Base-by-base conservation (phyloP, 129 eudicot genomes). In the Tagetes erecta region DNA sequence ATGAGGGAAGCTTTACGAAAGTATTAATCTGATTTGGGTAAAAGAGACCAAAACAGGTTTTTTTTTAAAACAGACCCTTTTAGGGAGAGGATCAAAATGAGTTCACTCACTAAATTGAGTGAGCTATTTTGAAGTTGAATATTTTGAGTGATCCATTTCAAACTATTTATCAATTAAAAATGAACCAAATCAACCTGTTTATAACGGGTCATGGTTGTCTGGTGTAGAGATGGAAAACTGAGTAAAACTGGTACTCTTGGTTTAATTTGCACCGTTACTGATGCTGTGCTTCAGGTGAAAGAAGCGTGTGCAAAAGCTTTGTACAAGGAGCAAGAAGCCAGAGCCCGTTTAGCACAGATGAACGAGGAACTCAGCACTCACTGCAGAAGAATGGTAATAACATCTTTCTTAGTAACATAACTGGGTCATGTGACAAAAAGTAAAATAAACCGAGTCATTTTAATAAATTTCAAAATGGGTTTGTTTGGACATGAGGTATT, bases 281-380 rank as follows among this genome's bases (percentile, higher is more conserved):
- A 12, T 65, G 34, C 4, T 42, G 31, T 66, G 12, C 64, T 47
- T 57, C 64, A 76, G 85, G 69, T 81, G 49, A 81, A 81, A 70
- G 84, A 70, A 64, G 81, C 58, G 7, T 81, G 85, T 42, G 73
- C n/a, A 77, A 71, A 76, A 30, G 47, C 85, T 37, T 49, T 81
- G 71, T 47, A 55, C 2, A 76, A 77, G 56, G 85, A 81, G 76
- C 74, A 76, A 76, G 71, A 30, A 65, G 85, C 85, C 13, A 81
- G 63, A 71, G 73, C 80, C 30, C 46, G 67, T 37, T 46, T 81
- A 38, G 70, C 75, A 7, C 85, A 81, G 56, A 76, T 81, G 81
- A 81, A 81, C 6, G 81, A 76, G 75, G 81, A 81, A 70, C 53
- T 76, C 11, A 71, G 74, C 52, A 8, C 76, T 65, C 85, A 81